Evolutionary conservation across 805 yeast genomes (phyloP).

Genomic region (Debaryomyces hansenii): DNA sequence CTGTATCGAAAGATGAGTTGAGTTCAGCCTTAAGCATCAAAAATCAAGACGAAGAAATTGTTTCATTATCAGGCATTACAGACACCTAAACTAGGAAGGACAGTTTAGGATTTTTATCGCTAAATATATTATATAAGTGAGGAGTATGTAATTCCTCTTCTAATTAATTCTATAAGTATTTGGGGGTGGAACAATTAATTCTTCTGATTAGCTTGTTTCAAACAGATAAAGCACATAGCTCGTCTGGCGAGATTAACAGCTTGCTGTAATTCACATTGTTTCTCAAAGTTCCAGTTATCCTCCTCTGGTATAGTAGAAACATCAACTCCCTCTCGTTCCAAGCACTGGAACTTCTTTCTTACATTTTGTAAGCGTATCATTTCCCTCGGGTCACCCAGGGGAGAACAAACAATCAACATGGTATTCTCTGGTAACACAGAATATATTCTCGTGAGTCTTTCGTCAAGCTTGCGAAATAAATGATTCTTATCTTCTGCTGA

Average conservation of each 20-base stretch:
- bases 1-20: conserved; percentile 12
- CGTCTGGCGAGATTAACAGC: conserved; percentile 56
- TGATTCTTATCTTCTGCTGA: conserved; percentile 8
- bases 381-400: conserved; percentile 58
- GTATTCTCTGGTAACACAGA: conserved; percentile 57
- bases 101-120: not conserved
- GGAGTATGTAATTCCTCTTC: too few relatives aligned
- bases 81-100: conserved; percentile 4
- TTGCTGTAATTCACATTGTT: conserved; percentile 45
- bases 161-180: too few relatives aligned
- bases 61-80: conserved; percentile 11
- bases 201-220: conserved; percentile 27
- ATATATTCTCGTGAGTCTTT: conserved; percentile 50
- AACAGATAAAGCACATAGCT: conserved; percentile 57
- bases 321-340: conserved; percentile 40
- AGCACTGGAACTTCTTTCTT: conserved; percentile 43
- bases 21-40: conserved; percentile 22
- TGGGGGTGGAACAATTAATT: not conserved
- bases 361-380: conserved; percentile 46
- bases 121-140: too few relatives aligned
- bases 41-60: conserved; percentile 20
- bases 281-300: conserved; percentile 52
- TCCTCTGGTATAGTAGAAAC: conserved; percentile 40
- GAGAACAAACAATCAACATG: conserved; percentile 59
- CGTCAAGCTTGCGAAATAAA: conserved; percentile 37